phyloP scores from a whole-genome alignment of 352 stramenopile species.

The Paralagenidium karlingii region DNA sequence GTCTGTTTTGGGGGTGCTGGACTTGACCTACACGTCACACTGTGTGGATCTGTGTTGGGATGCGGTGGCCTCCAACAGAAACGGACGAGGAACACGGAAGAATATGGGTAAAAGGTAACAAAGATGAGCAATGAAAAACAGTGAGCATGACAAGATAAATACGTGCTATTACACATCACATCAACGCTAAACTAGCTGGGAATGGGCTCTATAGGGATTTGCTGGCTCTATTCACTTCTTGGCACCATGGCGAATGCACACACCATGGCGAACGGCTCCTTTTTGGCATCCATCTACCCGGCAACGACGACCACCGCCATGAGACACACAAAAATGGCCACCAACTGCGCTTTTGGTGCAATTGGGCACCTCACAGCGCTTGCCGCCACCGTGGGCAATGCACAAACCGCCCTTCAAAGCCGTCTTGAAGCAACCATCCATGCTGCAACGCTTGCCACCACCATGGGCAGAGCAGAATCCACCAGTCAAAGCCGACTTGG shows the following conservation, averaged over 20 bases:
- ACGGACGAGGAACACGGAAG: too few relatives aligned
- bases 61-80: too few relatives aligned
- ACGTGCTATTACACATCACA: too few relatives aligned
- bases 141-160: too few relatives aligned
- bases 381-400: conserved; percentile 47
- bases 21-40: too few relatives aligned
- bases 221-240: too few relatives aligned
- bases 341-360: conserved; percentile 53
- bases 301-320: conserved; percentile 48
- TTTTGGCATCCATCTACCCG: conserved; percentile 45
- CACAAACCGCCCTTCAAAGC: conserved; percentile 48
- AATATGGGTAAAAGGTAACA: too few relatives aligned
- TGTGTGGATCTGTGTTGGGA: too few relatives aligned
- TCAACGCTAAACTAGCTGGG: too few relatives aligned
- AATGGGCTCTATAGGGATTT: too few relatives aligned
- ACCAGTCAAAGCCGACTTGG: conserved; percentile 49
- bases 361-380: conserved; percentile 27
- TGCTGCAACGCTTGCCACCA: conserved; percentile 42
- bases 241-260: conserved; percentile 54
- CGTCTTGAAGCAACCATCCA: conserved; percentile 37
- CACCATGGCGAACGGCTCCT: conserved; percentile 45
- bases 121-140: too few relatives aligned
- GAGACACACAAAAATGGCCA: conserved; percentile 42
- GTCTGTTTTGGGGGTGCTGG: too few relatives aligned
- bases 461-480: conserved; percentile 58